Conservation (phyloP, 169 alveolate genomes). For the Theileria annulata region DNA sequence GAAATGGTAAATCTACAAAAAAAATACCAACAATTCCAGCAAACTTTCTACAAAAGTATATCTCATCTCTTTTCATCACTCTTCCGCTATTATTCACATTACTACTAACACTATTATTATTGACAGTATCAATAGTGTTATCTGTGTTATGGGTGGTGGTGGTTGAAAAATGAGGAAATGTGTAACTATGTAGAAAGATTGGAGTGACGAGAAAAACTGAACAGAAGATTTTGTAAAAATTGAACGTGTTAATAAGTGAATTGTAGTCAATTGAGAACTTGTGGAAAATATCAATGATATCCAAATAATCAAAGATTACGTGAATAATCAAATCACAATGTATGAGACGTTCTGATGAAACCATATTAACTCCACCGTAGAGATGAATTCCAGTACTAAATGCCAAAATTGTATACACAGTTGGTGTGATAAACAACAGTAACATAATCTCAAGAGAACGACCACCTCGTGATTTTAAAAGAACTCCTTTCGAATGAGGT, state of each 20-base stretch:
- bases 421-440: slow-evolving; percentile 54
- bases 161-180: slow-evolving; percentile 54
- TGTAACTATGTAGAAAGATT: slow-evolving; percentile 60
- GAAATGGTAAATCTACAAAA: slow-evolving; percentile 64
- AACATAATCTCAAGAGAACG: slow-evolving; percentile 59
- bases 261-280: slow-evolving; percentile 31
- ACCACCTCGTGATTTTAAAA: slow-evolving; percentile 31
- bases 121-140: background rate
- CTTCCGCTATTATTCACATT: background rate
- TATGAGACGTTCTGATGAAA: slow-evolving; percentile 72
- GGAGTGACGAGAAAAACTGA: slow-evolving; percentile 51
- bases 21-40: slow-evolving; percentile 69
- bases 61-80: slow-evolving; percentile 22
- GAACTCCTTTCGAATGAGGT: slow-evolving; percentile 42
- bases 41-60: slow-evolving; percentile 60
- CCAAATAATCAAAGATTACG: slow-evolving; percentile 72
- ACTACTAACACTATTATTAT: background rate
- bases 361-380: slow-evolving; percentile 57
- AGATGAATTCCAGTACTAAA: slow-evolving; percentile 68
- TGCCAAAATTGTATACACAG: slow-evolving; percentile 57
- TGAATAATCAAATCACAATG: slow-evolving; percentile 75
- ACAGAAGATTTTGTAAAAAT: slow-evolving; percentile 42
- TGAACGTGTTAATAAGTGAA: slow-evolving; percentile 18
- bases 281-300: slow-evolving; percentile 68
- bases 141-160: slow-evolving; percentile 19